Base-by-base conservation (phyloP, 305 asterid genomes). In the Stenogyne calaminthoides region DNA sequence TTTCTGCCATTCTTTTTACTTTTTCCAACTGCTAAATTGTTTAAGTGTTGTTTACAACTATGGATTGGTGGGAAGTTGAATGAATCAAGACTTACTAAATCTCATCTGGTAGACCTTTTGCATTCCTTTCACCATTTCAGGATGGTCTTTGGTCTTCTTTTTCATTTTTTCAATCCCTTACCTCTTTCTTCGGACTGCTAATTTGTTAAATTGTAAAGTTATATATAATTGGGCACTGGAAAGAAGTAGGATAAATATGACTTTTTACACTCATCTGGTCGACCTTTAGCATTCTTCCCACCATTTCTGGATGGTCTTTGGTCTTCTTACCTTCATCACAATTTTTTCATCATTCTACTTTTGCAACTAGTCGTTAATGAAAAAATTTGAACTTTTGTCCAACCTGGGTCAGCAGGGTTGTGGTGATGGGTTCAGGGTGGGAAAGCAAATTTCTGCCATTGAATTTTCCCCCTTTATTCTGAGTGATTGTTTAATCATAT, bases 1-100 rank as follows among this genome's bases (percentile, higher is more conserved):
- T 22, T 15, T 12, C 42, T 58, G 42, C 7, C 66, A 34, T 22
- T 60, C 54, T 5, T 52, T 14, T 55, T 44, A 9, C 32, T 77
- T 46, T 61, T 10, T 9, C 29, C 29, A 1, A 10, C 59, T 56
- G 18, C 62, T 11, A 22, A 51, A 15, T 69, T 25, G 19, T 22
- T 63, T 57, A 51, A 42, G 22, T 58, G 57, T 58, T 67, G 8
- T 62, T 67, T 60, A 60, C 70, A 36, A 37, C 68, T 47, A 59
- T 32, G 55, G 46, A 40, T 58, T 42, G 39, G 51, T 14, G 51
- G 32, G 47, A 20, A 72, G 64, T 34, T 46, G 51, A 16, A 54
- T 37, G 15, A 11, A 16, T 65, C 64, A 46, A 22, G 70, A 57
- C 55, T 56, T 42, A 8, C 47, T 54, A 37, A 27, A 15, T 66